Evolutionary conservation across 148 eudicot species (phyloP).

Genomic region (Chenopodium berlandieri): DNA sequence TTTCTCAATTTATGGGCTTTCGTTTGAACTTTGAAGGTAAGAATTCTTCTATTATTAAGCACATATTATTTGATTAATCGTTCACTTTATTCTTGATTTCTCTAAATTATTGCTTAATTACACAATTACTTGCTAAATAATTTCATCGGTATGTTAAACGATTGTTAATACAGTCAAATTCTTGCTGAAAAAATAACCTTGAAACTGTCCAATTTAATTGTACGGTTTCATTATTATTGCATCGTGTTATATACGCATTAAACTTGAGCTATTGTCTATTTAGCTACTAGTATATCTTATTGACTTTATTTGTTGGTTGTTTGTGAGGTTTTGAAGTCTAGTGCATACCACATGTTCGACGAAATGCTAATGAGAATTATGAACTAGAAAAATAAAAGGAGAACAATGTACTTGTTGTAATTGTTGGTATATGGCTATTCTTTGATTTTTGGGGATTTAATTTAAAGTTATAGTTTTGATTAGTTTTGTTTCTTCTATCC

Average conservation of each 20-base stretch:
- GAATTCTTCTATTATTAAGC: too few relatives aligned
- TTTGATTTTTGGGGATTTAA: not conserved
- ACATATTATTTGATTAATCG: too few relatives aligned
- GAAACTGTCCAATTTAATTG: not conserved
- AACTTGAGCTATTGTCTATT: not conserved
- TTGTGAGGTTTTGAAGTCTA: not conserved
- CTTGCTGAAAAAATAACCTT: not conserved
- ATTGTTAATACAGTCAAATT: not conserved
- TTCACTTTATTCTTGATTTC: not conserved
- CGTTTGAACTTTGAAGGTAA: not conserved
- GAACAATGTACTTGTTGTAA: not conserved
- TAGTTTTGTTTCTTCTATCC: not conserved
- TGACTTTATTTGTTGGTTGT: too few relatives aligned
- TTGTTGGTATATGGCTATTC: not conserved
- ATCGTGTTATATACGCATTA: not conserved
- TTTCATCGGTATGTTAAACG: not conserved
- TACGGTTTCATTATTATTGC: not conserved
- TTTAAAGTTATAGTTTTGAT: not conserved
- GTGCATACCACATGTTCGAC: constrained; percentile 29
- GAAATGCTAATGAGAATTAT: constrained; percentile 20
- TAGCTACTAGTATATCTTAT: not conserved
- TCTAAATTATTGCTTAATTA: not conserved
- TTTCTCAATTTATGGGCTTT: not conserved
- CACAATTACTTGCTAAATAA: not conserved
- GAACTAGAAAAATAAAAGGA: not conserved